A percentile compares a stretch with the other conserved stretches of the same genome.
These are phyloP conservation scores for Davidsoniella eucalypti DNA, from an alignment of 2,329 filamentous ascomycete species.

Conservation along the genomic window DNA sequence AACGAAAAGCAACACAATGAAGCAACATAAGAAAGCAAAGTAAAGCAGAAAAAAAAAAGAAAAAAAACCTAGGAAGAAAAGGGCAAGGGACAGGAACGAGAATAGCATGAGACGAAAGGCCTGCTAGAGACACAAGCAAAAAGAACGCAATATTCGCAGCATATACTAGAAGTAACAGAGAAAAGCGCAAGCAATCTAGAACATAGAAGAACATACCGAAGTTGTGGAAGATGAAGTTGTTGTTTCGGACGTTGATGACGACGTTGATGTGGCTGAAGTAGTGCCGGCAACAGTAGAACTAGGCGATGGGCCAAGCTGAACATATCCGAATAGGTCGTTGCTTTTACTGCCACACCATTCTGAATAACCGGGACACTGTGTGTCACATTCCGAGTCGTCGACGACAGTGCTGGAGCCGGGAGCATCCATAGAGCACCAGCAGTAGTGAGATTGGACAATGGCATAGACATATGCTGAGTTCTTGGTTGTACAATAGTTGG, in stretches of 20 bases:
- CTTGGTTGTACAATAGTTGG: conserved; percentile 34
- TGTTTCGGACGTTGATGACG: conserved; percentile 17
- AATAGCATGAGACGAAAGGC: not conserved
- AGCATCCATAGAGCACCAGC: conserved; percentile 60
- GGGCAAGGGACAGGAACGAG: not conserved
- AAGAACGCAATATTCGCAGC: conserved; percentile 1
- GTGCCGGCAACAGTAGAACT: conserved; percentile 7
- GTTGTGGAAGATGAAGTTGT: conserved; percentile 1
- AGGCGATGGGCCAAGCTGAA: conserved; percentile 27
- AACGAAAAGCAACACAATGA: conserved; percentile 6
- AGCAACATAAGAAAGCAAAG: conserved; percentile 2
- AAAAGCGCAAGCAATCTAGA: not conserved
- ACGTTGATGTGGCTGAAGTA: conserved; percentile 14
- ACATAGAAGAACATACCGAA: conserved; percentile 2
- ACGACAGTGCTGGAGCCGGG: conserved; percentile 31
- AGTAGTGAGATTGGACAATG: conserved; percentile 45
- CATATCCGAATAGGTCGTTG: conserved; percentile 45
- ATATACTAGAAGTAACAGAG: not conserved
- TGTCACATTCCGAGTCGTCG: conserved; percentile 32
- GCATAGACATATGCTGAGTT: conserved; percentile 42
- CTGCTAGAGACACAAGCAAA: not conserved
- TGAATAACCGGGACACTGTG: conserved; percentile 51
- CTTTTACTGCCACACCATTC: conserved; percentile 48
- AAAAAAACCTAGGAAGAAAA: not conserved
- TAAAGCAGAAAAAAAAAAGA: not conserved